Percentiles rank a stretch among this genome's conserved stretches.
phyloP scores from a whole-genome alignment of 352 stramenopile genomes.

The Phytophthora crassamura region DNA sequence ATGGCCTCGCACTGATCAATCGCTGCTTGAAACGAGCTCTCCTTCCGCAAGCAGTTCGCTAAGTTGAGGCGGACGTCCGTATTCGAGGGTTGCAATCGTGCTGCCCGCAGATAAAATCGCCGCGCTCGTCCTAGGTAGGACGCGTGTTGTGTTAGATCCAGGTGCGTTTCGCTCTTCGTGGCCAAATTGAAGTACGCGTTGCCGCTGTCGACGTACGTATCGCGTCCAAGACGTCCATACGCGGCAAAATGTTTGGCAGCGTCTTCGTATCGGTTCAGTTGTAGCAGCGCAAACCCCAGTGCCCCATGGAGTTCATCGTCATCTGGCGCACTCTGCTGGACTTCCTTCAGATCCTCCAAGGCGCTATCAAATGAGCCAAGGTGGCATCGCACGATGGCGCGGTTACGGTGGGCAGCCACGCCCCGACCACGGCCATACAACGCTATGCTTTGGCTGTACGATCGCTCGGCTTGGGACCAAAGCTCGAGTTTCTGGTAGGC shows the following conservation, averaged over 20 bases:
- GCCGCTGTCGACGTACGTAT: conserved; percentile 76
- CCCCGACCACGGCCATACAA: conserved; percentile 47
- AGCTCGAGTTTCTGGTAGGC: conserved; percentile 74
- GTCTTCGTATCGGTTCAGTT: conserved; percentile 74
- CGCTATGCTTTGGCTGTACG: conserved; percentile 62
- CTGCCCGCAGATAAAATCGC: conserved; percentile 74
- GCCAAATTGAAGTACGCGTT: conserved; percentile 83
- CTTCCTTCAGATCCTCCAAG: conserved; percentile 69
- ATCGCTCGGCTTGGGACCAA: conserved; percentile 68
- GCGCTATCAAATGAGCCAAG: conserved; percentile 60
- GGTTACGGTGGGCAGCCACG: conserved; percentile 69
- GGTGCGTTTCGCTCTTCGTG: conserved; percentile 31
- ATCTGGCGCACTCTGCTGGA: conserved; percentile 68
- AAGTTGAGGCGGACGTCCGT: conserved; percentile 71
- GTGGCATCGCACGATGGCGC: conserved; percentile 69
- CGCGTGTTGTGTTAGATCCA: conserved; percentile 51
- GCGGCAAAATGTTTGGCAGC: conserved; percentile 67
- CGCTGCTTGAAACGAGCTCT: conserved; percentile 45
- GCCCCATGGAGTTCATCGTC: conserved; percentile 76
- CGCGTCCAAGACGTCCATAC: conserved; percentile 62
- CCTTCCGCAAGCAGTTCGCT: conserved; percentile 66
- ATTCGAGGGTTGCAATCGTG: conserved; percentile 67
- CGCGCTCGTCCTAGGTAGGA: conserved; percentile 57
- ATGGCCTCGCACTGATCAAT: conserved; percentile 69
- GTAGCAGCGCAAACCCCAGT: conserved; percentile 69